A percentile compares a stretch with the other conserved stretches of the same genome.
phyloP scores from a whole-genome alignment of 139 green algal genomes.

The Chlamydomonas urium region DNA sequence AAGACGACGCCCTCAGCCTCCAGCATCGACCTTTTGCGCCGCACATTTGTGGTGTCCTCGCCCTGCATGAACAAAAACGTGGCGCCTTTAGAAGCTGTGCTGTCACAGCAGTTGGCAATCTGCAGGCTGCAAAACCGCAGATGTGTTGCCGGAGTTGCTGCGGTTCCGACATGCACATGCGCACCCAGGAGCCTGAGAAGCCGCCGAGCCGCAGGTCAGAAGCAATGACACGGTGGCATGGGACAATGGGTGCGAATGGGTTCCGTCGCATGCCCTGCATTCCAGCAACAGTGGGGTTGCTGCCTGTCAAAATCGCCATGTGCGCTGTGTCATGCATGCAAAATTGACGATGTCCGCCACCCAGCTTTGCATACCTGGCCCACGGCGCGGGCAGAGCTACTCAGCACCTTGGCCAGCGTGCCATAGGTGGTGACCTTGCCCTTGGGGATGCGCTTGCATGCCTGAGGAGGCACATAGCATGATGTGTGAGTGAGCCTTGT shows the following conservation, averaged over 20 bases:
- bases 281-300: neutral
- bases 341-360: neutral
- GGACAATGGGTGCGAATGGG: slow-evolving; percentile 66
- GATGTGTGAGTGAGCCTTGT: neutral
- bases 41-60: slow-evolving; percentile 27
- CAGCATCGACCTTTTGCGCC: slow-evolving; percentile 52
- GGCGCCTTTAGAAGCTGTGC: no score
- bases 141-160: no score
- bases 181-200: slow-evolving; percentile 64
- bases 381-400: slow-evolving; percentile 54
- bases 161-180: neutral
- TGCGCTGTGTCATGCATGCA: neutral
- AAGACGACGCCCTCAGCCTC: slow-evolving; percentile 57
- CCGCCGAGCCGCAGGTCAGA: slow-evolving; percentile 59
- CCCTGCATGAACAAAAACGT: slow-evolving; percentile 26
- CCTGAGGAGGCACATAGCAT: slow-evolving; percentile 17
- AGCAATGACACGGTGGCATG: slow-evolving; percentile 76
- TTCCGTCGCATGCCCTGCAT: slow-evolving; percentile 67
- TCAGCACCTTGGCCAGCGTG: slow-evolving; percentile 50
- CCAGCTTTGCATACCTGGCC: slow-evolving; percentile 69
- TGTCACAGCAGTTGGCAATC: neutral
- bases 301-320: neutral
- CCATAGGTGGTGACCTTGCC: slow-evolving; percentile 74
- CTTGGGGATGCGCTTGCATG: slow-evolving; percentile 56
- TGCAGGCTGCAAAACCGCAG: neutral